A percentile compares a stretch with the other conserved stretches of the same genome.
Evolutionary conservation across 2,329 filamentous ascomycete genomes (phyloP).

Genomic region (Bipolaris gigantea): DNA sequence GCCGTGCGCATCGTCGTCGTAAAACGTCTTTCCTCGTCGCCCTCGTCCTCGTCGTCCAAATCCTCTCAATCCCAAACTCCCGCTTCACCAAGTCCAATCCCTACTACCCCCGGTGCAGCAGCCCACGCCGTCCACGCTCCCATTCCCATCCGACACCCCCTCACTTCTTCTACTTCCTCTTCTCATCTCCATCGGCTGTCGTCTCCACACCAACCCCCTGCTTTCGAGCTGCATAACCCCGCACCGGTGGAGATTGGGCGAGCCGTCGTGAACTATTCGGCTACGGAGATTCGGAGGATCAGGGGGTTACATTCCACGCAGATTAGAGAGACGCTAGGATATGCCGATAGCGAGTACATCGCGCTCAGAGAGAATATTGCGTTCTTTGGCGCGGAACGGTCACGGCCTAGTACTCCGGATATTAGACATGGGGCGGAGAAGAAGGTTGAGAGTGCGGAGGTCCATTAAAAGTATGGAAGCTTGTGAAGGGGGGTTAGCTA

Average conservation of each 20-base stretch:
- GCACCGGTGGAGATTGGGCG: slow-evolving; percentile 74
- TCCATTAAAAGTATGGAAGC: background rate
- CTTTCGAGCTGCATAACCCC: slow-evolving; percentile 40
- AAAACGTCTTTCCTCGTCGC: slow-evolving; percentile 50
- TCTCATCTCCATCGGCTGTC: background rate
- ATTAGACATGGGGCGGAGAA: slow-evolving; percentile 18
- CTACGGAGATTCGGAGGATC: slow-evolving; percentile 78
- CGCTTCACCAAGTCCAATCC: slow-evolving; percentile 6
- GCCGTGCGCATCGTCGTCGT: slow-evolving; percentile 85
- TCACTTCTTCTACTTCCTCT: slow-evolving; percentile 2
- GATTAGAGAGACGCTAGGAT: slow-evolving; percentile 79
- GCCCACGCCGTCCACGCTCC: slow-evolving; percentile 24
- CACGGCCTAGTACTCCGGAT: slow-evolving; percentile 44
- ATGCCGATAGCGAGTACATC: slow-evolving; percentile 93
- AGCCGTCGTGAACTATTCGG: slow-evolving; percentile 91
- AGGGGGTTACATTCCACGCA: slow-evolving; percentile 81
- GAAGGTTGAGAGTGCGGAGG: slow-evolving; percentile 7
- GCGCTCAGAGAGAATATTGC: slow-evolving; percentile 86
- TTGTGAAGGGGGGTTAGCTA: too few relatives aligned
- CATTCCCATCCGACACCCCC: slow-evolving; percentile 22
- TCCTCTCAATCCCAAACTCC: background rate
- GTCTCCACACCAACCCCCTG: slow-evolving; percentile 15
- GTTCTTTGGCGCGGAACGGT: slow-evolving; percentile 58
- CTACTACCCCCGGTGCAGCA: slow-evolving; percentile 18
- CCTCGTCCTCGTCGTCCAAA: slow-evolving; percentile 10